Evolutionary conservation across 441 rosid genomes (phyloP).

Genomic region (Adansonia rubrostipa): DNA sequence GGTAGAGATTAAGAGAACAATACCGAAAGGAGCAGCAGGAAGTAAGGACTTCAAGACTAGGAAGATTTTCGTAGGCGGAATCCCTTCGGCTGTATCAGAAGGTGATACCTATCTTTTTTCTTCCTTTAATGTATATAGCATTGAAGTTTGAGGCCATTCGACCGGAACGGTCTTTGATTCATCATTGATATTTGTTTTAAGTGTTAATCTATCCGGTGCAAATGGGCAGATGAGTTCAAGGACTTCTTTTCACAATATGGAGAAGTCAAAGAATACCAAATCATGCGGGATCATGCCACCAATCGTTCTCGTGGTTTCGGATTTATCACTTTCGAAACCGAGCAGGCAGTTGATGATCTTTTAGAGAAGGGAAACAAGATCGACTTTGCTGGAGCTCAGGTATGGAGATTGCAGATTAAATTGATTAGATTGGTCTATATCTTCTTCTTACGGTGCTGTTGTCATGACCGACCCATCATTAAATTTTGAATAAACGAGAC

Average conservation of each 20-base stretch:
- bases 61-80: slow-evolving; percentile 82
- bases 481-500: too few relatives aligned
- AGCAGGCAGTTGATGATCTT: slow-evolving; percentile 68
- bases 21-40: slow-evolving; percentile 79
- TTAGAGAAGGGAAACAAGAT: slow-evolving; percentile 66
- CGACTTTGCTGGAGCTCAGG: slow-evolving; percentile 70
- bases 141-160: not conserved
- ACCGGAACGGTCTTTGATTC: not conserved
- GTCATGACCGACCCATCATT: not conserved
- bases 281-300: slow-evolving; percentile 74
- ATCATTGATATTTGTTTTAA: not conserved
- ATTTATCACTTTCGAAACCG: slow-evolving; percentile 66
- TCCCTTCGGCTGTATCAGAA: slow-evolving; percentile 66
- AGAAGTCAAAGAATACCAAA: slow-evolving; percentile 72
- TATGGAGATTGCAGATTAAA: slow-evolving; percentile 32
- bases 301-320: slow-evolving; percentile 83
- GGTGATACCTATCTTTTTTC: slow-evolving; percentile 15
- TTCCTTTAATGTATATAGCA: not conserved
- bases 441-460: not conserved
- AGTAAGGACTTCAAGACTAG: slow-evolving; percentile 70
- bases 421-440: not conserved
- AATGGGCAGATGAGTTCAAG: slow-evolving; percentile 65
- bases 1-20: slow-evolving; percentile 95
- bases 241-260: slow-evolving; percentile 67
- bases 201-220: slow-evolving; percentile 21